Evolutionary conservation across 2,329 filamentous ascomycete genomes (phyloP).

Genomic region (Cordyceps farinosa): DNA sequence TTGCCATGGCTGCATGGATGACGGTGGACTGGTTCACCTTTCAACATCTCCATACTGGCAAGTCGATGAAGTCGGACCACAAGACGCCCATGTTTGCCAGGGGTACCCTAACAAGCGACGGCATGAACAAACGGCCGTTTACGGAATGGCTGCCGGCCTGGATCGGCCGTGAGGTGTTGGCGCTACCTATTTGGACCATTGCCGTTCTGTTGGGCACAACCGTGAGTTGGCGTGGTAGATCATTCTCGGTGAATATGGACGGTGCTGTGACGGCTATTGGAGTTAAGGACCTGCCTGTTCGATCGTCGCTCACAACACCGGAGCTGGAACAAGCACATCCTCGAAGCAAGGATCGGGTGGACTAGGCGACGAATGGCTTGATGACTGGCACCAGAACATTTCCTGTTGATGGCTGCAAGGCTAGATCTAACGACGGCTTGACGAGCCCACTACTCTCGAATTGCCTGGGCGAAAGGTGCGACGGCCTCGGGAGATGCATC

Average conservation of each 20-base stretch:
- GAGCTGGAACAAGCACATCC: constrained; percentile 24
- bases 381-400: background rate
- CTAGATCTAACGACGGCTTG: background rate
- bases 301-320: constrained; percentile 19
- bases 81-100: constrained; percentile 72
- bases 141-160: constrained; percentile 74
- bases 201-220: constrained; percentile 85
- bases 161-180: constrained; percentile 77
- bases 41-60: constrained; percentile 67
- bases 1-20: constrained; percentile 68
- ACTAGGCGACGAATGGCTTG: constrained; percentile 18
- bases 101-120: constrained; percentile 35
- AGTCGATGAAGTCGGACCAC: constrained; percentile 66
- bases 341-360: constrained; percentile 27
- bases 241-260: constrained; percentile 77
- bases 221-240: constrained; percentile 81
- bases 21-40: constrained; percentile 71
- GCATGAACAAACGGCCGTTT: constrained; percentile 53
- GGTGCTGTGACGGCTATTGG: constrained; percentile 64
- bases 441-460: background rate
- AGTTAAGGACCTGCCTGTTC: constrained; percentile 11
- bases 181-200: constrained; percentile 85
- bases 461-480: background rate
- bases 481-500: background rate
- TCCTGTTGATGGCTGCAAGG: background rate